Evolutionary conservation across 1,284 basidiomycete genomes (phyloP), one percentile per base, ranked within the genome.

Genomic region (Irpex rosettiformis): DNA sequence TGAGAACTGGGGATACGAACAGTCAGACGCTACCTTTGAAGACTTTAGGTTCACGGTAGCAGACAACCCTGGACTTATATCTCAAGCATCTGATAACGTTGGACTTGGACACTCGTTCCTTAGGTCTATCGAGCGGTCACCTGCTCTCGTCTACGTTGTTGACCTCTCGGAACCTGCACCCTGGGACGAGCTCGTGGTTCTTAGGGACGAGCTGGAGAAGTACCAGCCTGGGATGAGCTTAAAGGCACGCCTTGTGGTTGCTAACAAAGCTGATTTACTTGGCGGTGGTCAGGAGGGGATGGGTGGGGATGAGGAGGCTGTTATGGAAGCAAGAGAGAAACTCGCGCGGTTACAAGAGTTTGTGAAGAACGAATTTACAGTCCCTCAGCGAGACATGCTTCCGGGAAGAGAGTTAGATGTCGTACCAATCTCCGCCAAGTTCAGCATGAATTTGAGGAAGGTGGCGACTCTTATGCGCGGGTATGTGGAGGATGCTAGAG

Each of bases 61-160:
- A n/a, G 96, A 99, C 75, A 97, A 98, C 69, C 96, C 97, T 0
- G 96, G 96, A 10, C 84, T 99, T 28, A 89, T 98, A 53, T 82
- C 85, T 5, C 81, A 84, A 8, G 93, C 96, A 0, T 91, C 94
- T 6, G 84, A 91, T 64, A 93, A 96, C 71, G 86, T 94, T 45
- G 96, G 96, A 1, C 80, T 99, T 0, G 97, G 97, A 0, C 95
- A 98, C 72, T 89, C 91, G 0, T 99, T 99, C 77, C 74, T 99
- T 24, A 86, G 94, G 2, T 91, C 94, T 4, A 93, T 98, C 71
- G 96, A 99, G 70, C 86, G 96, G 2, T 96, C 94, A 5, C 84
- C 89, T 29, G 90, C 93, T 3, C 83, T 99, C 2, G 91, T 89
- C 0, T 98, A 96, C 69, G 95, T 99, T 37, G 86, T 99, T 28